These are phyloP conservation scores for Pseudonitzschia delicatissima DNA, from an alignment of 108 stramenopile species.

Conservation along the genomic window DNA sequence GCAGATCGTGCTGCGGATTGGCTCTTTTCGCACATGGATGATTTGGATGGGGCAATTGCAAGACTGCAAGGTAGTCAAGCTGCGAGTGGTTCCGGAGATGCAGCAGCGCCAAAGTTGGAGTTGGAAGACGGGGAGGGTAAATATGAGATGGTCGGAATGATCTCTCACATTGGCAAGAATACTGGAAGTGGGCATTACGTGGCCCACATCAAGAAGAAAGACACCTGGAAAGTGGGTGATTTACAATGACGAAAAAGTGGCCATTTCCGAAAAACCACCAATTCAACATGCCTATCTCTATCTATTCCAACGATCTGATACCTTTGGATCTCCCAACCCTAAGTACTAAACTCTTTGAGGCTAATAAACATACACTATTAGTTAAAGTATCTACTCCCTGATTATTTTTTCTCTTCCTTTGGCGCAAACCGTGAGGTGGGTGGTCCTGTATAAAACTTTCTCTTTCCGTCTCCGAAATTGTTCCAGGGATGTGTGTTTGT, in stretches of 20 bases:
- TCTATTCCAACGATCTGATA: constrained; percentile 71
- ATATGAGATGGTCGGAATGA: constrained; percentile 88
- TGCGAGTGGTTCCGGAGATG: constrained; percentile 24
- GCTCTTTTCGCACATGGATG: constrained; percentile 95
- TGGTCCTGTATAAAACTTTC: constrained; percentile 57
- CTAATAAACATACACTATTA: too few species aligned
- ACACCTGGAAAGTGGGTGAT: constrained; percentile 88
- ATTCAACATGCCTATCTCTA: constrained; percentile 89
- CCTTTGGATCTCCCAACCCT: constrained; percentile 18
- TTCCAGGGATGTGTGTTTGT: constrained; percentile 53
- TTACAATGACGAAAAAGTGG: constrained; percentile 98
- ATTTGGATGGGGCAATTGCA: constrained; percentile 89
- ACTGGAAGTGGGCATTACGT: constrained; percentile 98
- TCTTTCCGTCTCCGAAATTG: constrained; percentile 47
- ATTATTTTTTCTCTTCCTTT: background rate
- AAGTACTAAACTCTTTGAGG: background rate
- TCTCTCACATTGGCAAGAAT: constrained; percentile 98
- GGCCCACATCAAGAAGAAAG: constrained; percentile 84
- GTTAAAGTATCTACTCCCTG: background rate
- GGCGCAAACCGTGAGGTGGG: constrained; percentile 35
- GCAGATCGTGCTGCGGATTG: constrained; percentile 95
- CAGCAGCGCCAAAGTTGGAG: constrained; percentile 21
- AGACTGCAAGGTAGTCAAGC: constrained; percentile 36
- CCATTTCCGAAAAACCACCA: constrained; percentile 82
- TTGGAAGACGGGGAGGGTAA: constrained; percentile 86